A percentile compares a stretch with the other conserved stretches of the same genome.
phyloP scores from a whole-genome alignment of 805 yeast genomes.

The Komagataella pastoris region DNA sequence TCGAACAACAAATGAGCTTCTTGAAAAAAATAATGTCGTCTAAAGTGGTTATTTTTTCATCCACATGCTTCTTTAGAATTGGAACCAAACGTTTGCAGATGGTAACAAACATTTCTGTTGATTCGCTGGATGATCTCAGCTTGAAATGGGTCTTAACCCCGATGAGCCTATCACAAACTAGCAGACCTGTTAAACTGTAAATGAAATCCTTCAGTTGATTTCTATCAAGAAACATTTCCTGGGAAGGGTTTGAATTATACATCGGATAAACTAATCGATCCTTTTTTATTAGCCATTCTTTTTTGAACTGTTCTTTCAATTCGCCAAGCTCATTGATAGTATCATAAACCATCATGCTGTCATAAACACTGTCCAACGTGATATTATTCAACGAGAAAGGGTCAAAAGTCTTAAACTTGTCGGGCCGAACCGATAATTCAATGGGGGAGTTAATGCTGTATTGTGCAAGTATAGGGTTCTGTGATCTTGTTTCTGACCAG shows the following conservation, averaged over 20 bases:
- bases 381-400: constrained; percentile 34
- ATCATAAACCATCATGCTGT: constrained; percentile 70
- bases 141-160: constrained; percentile 50
- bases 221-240: constrained; percentile 16
- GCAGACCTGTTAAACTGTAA: constrained; percentile 57
- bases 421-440: constrained; percentile 60
- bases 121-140: constrained; percentile 45
- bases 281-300: constrained; percentile 60
- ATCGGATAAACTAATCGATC: constrained; percentile 56
- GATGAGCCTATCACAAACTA: constrained; percentile 61
- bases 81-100: constrained; percentile 47
- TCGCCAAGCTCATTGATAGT: constrained; percentile 54
- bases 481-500: background rate
- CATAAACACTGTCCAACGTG: constrained; percentile 64
- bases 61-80: constrained; percentile 33
- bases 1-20: constrained; percentile 51
- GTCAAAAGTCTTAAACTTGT: constrained; percentile 24
- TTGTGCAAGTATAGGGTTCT: constrained; percentile 28
- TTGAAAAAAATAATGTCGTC: constrained; percentile 41
- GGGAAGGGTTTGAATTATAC: background rate
- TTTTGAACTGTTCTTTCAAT: constrained; percentile 48
- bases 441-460: constrained; percentile 79
- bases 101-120: constrained; percentile 68
- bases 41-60: constrained; percentile 24
- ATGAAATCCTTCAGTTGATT: constrained; percentile 40